phyloP scores from a whole-genome alignment of 1,284 basidiomycete genomes.

The Cerrena zonata region DNA sequence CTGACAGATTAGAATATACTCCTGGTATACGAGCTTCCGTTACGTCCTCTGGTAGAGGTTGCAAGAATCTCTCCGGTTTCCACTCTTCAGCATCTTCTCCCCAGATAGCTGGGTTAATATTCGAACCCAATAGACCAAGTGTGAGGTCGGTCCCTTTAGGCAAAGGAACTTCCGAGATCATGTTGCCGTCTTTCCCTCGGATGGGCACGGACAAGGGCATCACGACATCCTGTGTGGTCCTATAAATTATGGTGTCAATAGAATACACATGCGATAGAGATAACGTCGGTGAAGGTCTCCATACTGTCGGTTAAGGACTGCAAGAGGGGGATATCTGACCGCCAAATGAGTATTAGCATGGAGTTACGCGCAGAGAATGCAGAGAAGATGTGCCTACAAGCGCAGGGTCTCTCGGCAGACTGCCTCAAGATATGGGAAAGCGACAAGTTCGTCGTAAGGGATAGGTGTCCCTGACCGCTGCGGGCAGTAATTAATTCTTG shows the following conservation, averaged over 20 bases:
- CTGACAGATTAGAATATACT: constrained; percentile 10
- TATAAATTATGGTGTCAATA: no score
- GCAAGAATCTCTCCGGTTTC: constrained; percentile 14
- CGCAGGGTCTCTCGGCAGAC: constrained; percentile 16
- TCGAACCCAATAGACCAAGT: constrained; percentile 36
- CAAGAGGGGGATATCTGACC: neutral
- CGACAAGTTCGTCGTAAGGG: constrained; percentile 9
- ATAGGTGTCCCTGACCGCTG: constrained; percentile 3
- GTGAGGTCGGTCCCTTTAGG: constrained; percentile 38
- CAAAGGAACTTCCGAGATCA: constrained; percentile 33
- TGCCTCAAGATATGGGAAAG: constrained; percentile 12
- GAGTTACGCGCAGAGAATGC: no score
- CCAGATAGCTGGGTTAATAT: constrained; percentile 45
- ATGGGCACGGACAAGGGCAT: constrained; percentile 43
- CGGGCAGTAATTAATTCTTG: constrained; percentile 3
- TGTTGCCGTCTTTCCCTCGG: constrained; percentile 29
- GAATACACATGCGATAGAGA: neutral
- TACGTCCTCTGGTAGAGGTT: constrained; percentile 5
- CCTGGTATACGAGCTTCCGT: constrained; percentile 6
- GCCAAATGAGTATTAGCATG: no score
- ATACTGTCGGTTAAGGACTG: neutral
- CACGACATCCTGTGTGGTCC: constrained; percentile 38
- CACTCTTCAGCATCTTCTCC: no score
- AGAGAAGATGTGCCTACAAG: constrained; percentile 15
- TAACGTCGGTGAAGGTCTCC: neutral